Percentiles rank a stretch among this genome's conserved stretches.
Evolutionary conservation across 108 stramenopile genomes (phyloP).

Genomic region (Aurantiochytrium sp.): DNA sequence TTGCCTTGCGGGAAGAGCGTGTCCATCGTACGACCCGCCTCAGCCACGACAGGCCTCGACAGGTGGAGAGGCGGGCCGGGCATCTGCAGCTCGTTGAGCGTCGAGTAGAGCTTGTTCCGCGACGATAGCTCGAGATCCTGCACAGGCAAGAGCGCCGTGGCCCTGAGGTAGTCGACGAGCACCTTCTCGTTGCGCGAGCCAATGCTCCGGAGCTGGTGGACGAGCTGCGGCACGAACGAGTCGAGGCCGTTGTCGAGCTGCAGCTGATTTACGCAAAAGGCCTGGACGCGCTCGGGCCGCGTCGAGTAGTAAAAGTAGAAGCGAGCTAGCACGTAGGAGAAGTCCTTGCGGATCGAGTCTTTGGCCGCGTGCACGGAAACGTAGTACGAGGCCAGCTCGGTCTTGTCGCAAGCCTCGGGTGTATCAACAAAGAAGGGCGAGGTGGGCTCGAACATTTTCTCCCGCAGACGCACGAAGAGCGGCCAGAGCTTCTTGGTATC

Average conservation of each 20-base stretch:
- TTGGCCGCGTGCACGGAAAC: not conserved
- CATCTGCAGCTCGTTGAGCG: slow-evolving; percentile 13
- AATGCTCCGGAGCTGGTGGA: not conserved
- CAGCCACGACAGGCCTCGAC: not conserved
- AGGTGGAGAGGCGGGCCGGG: not conserved
- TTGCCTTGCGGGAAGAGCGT: not conserved
- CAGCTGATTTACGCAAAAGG: not conserved
- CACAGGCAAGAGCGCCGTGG: not conserved
- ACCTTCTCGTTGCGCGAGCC: not conserved
- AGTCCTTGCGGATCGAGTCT: slow-evolving; percentile 6
- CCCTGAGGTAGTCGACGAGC: not conserved
- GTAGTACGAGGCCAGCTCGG: not conserved
- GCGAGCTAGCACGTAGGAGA: not conserved
- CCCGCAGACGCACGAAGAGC: not conserved
- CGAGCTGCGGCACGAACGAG: slow-evolving; percentile 5
- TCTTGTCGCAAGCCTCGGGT: not conserved
- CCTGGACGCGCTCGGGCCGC: not conserved
- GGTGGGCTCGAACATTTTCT: not conserved
- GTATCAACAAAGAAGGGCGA: not conserved
- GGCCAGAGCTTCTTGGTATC: slow-evolving; percentile 19
- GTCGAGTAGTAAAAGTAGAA: slow-evolving; percentile 18
- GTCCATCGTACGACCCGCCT: not conserved
- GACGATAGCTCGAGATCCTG: not conserved
- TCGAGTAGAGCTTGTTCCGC: not conserved
- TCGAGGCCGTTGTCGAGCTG: slow-evolving; percentile 14